A percentile compares a stretch with the other conserved stretches of the same genome.
Conservation (phyloP, 352 stramenopile species). For the Thalassiosira mediterranea region DNA sequence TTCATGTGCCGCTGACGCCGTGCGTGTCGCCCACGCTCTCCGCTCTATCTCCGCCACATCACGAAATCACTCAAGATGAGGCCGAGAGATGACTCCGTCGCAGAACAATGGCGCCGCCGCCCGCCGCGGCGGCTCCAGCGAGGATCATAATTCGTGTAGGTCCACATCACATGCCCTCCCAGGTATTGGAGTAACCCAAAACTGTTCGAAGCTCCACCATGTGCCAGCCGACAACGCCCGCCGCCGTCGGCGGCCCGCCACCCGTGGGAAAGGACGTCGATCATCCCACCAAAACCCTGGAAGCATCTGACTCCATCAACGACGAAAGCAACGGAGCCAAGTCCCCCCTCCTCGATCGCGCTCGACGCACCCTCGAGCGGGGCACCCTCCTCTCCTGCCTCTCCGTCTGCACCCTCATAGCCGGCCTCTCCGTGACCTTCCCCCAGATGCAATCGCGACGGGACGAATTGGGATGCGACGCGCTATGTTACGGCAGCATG, state of each 20-base stretch:
- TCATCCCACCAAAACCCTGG: background rate
- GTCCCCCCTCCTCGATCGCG: background rate
- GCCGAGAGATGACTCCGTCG: no score
- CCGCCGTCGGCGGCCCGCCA: background rate
- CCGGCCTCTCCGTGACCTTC: constrained; percentile 59
- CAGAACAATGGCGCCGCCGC: no score
- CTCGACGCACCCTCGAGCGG: constrained; percentile 8
- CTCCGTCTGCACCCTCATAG: constrained; percentile 33
- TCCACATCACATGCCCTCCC: background rate
- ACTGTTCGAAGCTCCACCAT: background rate
- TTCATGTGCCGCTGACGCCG: no score
- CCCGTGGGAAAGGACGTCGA: background rate
- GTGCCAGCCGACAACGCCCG: background rate
- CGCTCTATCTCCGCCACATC: no score
- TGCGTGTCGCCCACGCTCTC: no score
- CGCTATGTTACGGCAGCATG: constrained; percentile 73
- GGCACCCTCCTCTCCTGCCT: constrained; percentile 34
- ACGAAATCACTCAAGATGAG: no score
- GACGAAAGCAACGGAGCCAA: background rate
- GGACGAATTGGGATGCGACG: constrained; percentile 73
- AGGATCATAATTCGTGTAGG: background rate
- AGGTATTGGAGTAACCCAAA: background rate
- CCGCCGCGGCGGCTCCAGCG: background rate
- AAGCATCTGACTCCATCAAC: background rate
- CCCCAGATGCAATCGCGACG: constrained; percentile 65